Base-by-base conservation (phyloP, 1,284 basidiomycete species). In the Rhizoctonia solani region DNA sequence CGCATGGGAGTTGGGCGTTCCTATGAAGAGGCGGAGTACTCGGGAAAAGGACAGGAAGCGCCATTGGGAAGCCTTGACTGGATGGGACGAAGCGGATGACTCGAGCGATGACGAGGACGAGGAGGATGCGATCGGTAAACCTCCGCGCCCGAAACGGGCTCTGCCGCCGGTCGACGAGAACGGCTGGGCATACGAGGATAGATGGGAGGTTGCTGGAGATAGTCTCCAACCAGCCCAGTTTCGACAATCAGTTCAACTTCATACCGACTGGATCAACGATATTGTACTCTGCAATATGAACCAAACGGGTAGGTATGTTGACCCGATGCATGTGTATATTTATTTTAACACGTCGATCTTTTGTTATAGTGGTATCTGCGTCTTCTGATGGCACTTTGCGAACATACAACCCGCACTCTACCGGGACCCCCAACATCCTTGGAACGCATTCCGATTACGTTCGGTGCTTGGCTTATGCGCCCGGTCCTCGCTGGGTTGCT, bases 251-350 rank as follows among this genome's bases (percentile, higher is more conserved):
- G 86, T 88, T 3, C 93, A 96, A 76, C 85, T 86, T 9, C 93
- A 96, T 74, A 87, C 89, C 0, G 95, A 98, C 78, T 99, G 96
- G 97, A 87, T 98, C 52, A 98, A 98, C 77, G 96, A 98, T 74
- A 87, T 99, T 68, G 75, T 95, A 5, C 83, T 99, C 13, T 95
- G 92, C 79, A 96, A 98, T 75, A 82, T 88, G 71, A 95, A 98
- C 73, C 94, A 96, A 76, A 98, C 93, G 1, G 80, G 90, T 90
- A 65, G 66, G 82, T 39, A 39, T 75, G 14, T n/a, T 58, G n/a
- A n/a, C 34, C 16, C 32, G 11, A 47, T 41, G 14, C 23, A n/a
- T 37, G 42, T 42, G 27, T 34, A 11, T 8, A 30, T 25, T 49
- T 42, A 25, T 50, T 25, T 6, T 16, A 47, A 16, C 30, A 30